phyloP scores from a whole-genome alignment of 2,329 filamentous ascomycete genomes.

The Reticulascus tulasneorum region DNA sequence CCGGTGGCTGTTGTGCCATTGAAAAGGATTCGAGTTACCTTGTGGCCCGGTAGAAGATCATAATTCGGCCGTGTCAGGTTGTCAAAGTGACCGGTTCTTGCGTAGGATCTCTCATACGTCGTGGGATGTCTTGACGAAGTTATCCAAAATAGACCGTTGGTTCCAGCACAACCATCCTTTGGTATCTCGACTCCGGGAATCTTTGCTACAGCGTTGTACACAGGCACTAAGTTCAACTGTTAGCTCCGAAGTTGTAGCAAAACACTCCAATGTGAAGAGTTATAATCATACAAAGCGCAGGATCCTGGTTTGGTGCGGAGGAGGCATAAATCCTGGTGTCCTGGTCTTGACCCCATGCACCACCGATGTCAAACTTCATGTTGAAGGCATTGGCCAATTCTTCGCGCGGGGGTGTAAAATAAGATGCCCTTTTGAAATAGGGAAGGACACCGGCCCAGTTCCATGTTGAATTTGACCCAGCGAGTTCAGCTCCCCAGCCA shows the following conservation, averaged over 20 bases:
- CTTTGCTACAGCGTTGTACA: slow-evolving; percentile 31
- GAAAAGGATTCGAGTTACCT: slow-evolving; percentile 28
- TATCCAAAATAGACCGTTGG: slow-evolving; percentile 37
- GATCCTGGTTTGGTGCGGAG: slow-evolving; percentile 19
- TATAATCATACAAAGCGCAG: slow-evolving; percentile 13
- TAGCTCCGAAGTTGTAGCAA: slow-evolving; percentile 32
- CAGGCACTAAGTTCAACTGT: slow-evolving; percentile 13
- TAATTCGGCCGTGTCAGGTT: slow-evolving; percentile 27
- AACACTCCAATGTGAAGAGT: slow-evolving; percentile 31
- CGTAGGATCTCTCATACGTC: slow-evolving; percentile 31
- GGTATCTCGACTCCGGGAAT: slow-evolving; percentile 34
- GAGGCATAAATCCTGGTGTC: slow-evolving; percentile 25
- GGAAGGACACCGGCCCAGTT: slow-evolving; percentile 32
- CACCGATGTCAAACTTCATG: slow-evolving; percentile 20
- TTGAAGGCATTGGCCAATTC: slow-evolving; percentile 14
- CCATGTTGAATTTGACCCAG: slow-evolving; percentile 23
- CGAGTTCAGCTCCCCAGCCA: slow-evolving; percentile 27
- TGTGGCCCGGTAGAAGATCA: slow-evolving; percentile 26
- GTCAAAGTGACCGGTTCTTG: slow-evolving; percentile 29
- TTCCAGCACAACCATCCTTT: slow-evolving; percentile 32
- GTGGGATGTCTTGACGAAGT: slow-evolving; percentile 36
- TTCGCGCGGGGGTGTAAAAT: slow-evolving; percentile 14
- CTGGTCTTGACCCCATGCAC: slow-evolving; percentile 18
- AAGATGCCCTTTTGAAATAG: slow-evolving; percentile 38
- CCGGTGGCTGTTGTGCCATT: slow-evolving; percentile 26